phyloP scores from a whole-genome alignment of 371 early-diverging fungal species.

The Mortierella sp. region DNA sequence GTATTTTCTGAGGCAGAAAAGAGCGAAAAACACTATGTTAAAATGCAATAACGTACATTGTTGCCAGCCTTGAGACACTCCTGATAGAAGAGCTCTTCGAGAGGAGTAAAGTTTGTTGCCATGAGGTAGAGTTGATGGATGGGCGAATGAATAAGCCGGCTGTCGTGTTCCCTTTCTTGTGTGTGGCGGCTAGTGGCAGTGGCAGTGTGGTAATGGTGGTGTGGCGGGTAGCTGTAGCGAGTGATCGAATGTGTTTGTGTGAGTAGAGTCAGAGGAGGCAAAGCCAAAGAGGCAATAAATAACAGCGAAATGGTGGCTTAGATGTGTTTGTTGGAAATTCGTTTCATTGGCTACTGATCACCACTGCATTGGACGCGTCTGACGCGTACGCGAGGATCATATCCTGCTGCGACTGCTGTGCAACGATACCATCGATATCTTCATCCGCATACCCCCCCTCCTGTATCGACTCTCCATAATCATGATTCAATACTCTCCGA shows the following conservation, averaged over 20 bases:
- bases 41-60: slow-evolving; percentile 16
- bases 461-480: neutral
- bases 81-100: slow-evolving; percentile 43
- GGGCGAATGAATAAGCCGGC: neutral
- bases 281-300: neutral
- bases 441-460: neutral
- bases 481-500: neutral
- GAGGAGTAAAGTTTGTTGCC: slow-evolving; percentile 5
- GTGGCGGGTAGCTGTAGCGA: too few species aligned
- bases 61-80: slow-evolving; percentile 32
- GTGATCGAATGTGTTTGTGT: too few species aligned
- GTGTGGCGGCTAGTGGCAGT: neutral
- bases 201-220: too few species aligned
- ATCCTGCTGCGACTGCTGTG: neutral
- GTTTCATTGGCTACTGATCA: neutral
- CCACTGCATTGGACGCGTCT: neutral
- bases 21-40: neutral
- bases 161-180: neutral
- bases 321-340: neutral
- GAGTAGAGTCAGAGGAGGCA: too few species aligned
- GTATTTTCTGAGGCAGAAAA: neutral
- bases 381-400: neutral
- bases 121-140: neutral
- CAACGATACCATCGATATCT: neutral
- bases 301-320: neutral